These are phyloP conservation scores for Codiaeum variegatum DNA, from an alignment of 441 rosid species.

Conservation along the genomic window DNA sequence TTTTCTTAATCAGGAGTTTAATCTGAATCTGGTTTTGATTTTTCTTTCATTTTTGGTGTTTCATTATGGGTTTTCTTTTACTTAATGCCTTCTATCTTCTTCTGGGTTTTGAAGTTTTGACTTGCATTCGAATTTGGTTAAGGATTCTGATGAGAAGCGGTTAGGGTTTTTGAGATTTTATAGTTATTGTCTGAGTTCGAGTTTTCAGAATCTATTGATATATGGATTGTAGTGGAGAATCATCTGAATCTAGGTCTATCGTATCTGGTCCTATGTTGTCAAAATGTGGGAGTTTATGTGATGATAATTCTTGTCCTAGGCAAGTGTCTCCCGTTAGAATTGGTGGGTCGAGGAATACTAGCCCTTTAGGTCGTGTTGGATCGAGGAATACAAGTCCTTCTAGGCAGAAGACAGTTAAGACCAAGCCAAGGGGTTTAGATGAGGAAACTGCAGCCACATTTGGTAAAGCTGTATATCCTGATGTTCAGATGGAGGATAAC, in stretches of 20 bases:
- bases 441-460: conserved; percentile 82
- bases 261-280: conserved; percentile 25
- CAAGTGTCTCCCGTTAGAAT: conserved; percentile 58
- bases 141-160: conserved; percentile 5
- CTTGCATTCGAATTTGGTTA: conserved; percentile 5
- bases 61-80: conserved; percentile 25
- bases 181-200: conserved; percentile 15
- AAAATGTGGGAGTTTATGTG: conserved; percentile 29
- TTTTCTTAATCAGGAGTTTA: conserved; percentile 18
- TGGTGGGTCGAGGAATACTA: conserved; percentile 66
- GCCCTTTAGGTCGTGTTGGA: conserved; percentile 69
- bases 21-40: not conserved
- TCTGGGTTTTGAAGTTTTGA: conserved; percentile 19
- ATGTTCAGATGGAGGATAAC: conserved; percentile 84
- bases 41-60: conserved; percentile 10
- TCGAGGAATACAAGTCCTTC: conserved; percentile 83
- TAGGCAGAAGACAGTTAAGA: conserved; percentile 76
- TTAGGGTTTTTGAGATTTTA: conserved; percentile 11
- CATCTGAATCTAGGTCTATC: conserved; percentile 38
- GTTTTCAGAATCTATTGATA: conserved; percentile 23
- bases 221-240: conserved; percentile 45
- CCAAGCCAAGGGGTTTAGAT: conserved; percentile 89
- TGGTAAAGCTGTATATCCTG: conserved; percentile 60
- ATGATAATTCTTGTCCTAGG: conserved; percentile 49
- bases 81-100: conserved; percentile 16